Evolutionary conservation across 1,284 basidiomycete species (phyloP).

Genomic region (Cystobasidiaceae sp.): DNA sequence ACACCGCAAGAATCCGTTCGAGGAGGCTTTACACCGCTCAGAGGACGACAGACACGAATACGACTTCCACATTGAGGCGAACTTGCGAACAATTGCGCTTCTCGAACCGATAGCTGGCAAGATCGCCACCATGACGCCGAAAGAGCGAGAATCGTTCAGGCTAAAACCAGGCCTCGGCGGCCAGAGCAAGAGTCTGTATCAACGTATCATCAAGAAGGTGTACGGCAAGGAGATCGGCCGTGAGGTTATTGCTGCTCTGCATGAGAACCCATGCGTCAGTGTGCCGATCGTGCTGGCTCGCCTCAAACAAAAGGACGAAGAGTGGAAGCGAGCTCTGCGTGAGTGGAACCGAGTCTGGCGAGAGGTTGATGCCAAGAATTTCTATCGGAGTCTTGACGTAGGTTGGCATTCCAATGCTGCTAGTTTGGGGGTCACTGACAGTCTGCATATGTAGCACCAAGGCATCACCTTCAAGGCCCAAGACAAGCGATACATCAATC

Average conservation of each 20-base stretch:
- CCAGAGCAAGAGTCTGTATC: slow-evolving; percentile 79
- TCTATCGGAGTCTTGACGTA: slow-evolving; percentile 74
- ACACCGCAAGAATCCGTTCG: slow-evolving; percentile 95
- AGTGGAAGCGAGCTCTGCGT: slow-evolving; percentile 90
- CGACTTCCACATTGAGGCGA: slow-evolving; percentile 91
- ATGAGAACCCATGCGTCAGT: slow-evolving; percentile 84
- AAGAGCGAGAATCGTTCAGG: slow-evolving; percentile 77
- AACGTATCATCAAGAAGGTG: slow-evolving; percentile 88
- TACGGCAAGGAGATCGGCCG: slow-evolving; percentile 78
- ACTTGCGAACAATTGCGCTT: slow-evolving; percentile 83
- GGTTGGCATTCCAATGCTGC: background rate
- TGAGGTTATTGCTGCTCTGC: slow-evolving; percentile 84
- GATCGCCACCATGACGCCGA: slow-evolving; percentile 81
- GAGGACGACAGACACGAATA: slow-evolving; percentile 99
- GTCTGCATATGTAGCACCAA: slow-evolving; percentile 65
- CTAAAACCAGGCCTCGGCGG: slow-evolving; percentile 86
- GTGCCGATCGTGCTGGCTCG: slow-evolving; percentile 88
- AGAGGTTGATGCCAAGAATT: slow-evolving; percentile 93
- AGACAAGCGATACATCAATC: slow-evolving; percentile 72
- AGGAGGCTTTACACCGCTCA: slow-evolving; percentile 90
- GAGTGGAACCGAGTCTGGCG: slow-evolving; percentile 98
- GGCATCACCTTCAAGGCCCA: slow-evolving; percentile 89
- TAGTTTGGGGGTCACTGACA: slow-evolving; percentile 26
- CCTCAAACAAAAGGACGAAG: slow-evolving; percentile 91
- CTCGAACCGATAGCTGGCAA: slow-evolving; percentile 84